These are phyloP conservation scores for Cinnamomum micranthum DNA, from an alignment of 164 flowering plant species.

Conservation along the genomic window DNA sequence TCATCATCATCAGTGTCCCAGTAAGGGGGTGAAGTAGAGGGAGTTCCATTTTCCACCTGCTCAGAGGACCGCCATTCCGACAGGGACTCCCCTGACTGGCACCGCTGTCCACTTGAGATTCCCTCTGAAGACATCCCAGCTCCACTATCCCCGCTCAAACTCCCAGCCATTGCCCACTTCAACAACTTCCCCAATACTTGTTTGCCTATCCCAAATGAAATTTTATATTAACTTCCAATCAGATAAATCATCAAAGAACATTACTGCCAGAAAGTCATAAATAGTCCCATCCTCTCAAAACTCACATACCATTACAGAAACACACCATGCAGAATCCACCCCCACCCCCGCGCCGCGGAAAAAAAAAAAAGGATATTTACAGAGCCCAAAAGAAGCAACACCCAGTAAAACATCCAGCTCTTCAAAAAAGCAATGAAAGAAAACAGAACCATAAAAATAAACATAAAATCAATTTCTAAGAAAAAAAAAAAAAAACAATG, in stretches of 20 bases:
- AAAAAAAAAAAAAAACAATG: too few species aligned
- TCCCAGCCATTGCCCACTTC: slow-evolving; percentile 39
- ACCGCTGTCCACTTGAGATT: slow-evolving; percentile 30
- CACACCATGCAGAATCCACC: not conserved
- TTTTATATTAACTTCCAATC: not conserved
- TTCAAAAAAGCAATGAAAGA: not conserved
- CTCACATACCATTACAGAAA: not conserved
- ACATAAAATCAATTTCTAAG: too few species aligned
- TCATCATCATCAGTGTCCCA: slow-evolving; percentile 48
- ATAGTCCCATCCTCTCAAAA: not conserved
- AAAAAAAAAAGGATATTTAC: not conserved
- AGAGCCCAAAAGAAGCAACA: not conserved
- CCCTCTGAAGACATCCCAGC: slow-evolving; percentile 35
- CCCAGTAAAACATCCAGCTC: not conserved
- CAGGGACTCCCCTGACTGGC: slow-evolving; percentile 40
- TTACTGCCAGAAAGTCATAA: not conserved
- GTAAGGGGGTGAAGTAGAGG: slow-evolving; percentile 48
- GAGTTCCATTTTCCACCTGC: slow-evolving; percentile 50
- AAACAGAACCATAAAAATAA: not conserved
- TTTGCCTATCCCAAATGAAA: not conserved
- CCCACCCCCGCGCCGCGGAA: not conserved
- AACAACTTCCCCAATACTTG: slow-evolving; percentile 10
- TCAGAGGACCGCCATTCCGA: slow-evolving; percentile 50
- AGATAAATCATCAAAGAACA: not conserved
- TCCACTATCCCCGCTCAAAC: slow-evolving; percentile 30